Conservation (phyloP, 31 red algal species). For the Bonnemaisonia californica region DNA sequence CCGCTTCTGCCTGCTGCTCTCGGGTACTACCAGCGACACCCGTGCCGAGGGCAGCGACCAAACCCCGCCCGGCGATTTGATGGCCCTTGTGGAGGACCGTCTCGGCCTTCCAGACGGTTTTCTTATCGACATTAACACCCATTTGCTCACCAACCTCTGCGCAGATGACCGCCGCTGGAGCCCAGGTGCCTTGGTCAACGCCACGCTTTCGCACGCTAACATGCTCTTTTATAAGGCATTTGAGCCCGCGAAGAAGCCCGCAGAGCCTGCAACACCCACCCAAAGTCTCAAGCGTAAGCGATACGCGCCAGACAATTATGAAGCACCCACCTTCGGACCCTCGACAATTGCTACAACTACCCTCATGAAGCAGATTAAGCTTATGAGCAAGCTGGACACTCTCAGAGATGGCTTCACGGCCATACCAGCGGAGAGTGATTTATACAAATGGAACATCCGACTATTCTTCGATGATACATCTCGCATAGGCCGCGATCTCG, state of each 20-base stretch:
- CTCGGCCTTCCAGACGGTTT: conserved; percentile 56
- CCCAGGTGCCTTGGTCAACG: conserved; percentile 23
- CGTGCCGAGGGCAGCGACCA: neutral
- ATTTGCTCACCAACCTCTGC: conserved; percentile 36
- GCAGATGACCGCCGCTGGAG: neutral
- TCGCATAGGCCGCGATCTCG: conserved; percentile 32
- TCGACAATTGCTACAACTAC: conserved; percentile 39
- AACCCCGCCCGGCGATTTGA: conserved; percentile 1
- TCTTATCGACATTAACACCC: conserved; percentile 55
- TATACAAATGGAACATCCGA: conserved; percentile 59
- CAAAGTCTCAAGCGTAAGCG: conserved; percentile 1
- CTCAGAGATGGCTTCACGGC: conserved; percentile 46
- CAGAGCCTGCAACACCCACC: neutral
- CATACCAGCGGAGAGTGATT: conserved; percentile 43
- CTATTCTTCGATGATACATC: conserved; percentile 59
- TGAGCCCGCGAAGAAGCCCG: neutral
- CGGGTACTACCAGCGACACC: conserved; percentile 13
- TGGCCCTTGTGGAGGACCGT: conserved; percentile 48
- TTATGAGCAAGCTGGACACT: conserved; percentile 48
- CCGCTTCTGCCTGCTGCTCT: conserved; percentile 48
- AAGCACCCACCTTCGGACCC: conserved; percentile 13
- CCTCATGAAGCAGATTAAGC: conserved; percentile 55
- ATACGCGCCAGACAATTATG: neutral
- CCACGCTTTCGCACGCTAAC: conserved; percentile 21
- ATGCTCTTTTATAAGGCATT: conserved; percentile 37